phyloP scores from a whole-genome alignment of 495 filamentous ascomycete species.

The Penicillium crystallinum region DNA sequence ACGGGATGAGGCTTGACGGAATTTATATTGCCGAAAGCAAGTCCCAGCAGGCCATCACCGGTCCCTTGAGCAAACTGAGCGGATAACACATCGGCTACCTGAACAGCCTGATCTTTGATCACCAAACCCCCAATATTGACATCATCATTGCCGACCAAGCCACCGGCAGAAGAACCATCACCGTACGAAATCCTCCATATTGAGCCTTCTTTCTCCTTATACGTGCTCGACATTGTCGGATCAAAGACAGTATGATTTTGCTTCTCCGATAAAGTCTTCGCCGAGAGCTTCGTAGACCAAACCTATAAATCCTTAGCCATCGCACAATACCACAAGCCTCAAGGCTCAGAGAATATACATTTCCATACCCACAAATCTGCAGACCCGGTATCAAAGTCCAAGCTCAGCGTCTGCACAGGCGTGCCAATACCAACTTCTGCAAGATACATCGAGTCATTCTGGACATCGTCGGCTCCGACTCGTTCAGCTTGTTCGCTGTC shows the following conservation, averaged over 20 bases:
- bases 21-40: constrained; percentile 68
- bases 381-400: constrained; percentile 77
- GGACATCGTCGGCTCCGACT: constrained; percentile 65
- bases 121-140: constrained; percentile 63
- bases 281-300: constrained; percentile 55
- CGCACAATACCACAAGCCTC: not conserved
- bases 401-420: constrained; percentile 56
- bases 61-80: constrained; percentile 51
- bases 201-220: constrained; percentile 42
- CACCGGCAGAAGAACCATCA: constrained; percentile 66
- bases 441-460: constrained; percentile 69
- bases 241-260: constrained; percentile 51
- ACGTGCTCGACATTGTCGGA: constrained; percentile 55
- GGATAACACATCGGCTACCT: constrained; percentile 63
- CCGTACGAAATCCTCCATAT: constrained; percentile 71
- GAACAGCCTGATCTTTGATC: constrained; percentile 63
- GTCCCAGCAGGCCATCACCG: constrained; percentile 70
- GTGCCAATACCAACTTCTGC: constrained; percentile 63
- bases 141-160: constrained; percentile 64
- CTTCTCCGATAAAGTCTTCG: constrained; percentile 27
- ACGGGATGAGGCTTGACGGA: constrained; percentile 56
- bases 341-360: not conserved
- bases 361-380: constrained; percentile 69
- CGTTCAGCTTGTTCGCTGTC: constrained; percentile 42
- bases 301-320: constrained; percentile 37